Conservation (phyloP, 192 early-diverging fungal species). For the Coemansia sp. region DNA sequence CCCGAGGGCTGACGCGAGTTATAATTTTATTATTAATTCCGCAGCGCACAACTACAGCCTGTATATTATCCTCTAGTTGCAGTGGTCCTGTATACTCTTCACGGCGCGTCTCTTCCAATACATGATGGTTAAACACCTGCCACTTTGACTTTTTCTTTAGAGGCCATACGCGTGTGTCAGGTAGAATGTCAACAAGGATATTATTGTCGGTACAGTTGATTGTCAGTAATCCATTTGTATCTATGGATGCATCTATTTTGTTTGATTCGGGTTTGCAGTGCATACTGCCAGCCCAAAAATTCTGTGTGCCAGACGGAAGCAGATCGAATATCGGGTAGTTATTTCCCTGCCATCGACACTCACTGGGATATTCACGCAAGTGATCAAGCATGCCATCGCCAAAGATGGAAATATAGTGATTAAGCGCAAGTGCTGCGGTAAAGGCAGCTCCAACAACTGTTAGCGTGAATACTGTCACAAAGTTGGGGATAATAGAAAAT, state of each 20-base stretch:
- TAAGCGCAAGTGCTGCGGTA: conserved; percentile 14
- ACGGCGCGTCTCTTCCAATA: conserved; percentile 31
- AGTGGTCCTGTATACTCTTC: conserved; percentile 26
- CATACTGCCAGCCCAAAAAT: conserved; percentile 60
- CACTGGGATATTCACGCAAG: conserved; percentile 18
- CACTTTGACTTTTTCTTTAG: conserved; percentile 51
- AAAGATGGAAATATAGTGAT: conserved; percentile 51
- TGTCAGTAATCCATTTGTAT: conserved; percentile 33
- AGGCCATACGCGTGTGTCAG: conserved; percentile 55
- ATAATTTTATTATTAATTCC: conserved; percentile 37
- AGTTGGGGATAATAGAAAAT: conserved; percentile 32
- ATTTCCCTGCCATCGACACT: conserved; percentile 54
- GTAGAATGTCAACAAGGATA: conserved; percentile 50
- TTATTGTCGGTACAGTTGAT: conserved; percentile 20
- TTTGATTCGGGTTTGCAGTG: conserved; percentile 26
- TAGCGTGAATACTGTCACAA: conserved; percentile 20
- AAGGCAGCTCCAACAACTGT: conserved; percentile 10
- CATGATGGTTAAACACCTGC: conserved; percentile 47
- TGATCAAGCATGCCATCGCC: conserved; percentile 25
- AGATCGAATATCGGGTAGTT: conserved; percentile 57
- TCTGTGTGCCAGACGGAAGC: conserved; percentile 55
- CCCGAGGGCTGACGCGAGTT: conserved; percentile 33
- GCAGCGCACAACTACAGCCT: conserved; percentile 55
- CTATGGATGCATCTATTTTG: conserved; percentile 45
- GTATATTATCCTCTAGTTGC: conserved; percentile 32